Evolutionary conservation across 306 rosid species (phyloP).

Genomic region (Arachis stenosperma): DNA sequence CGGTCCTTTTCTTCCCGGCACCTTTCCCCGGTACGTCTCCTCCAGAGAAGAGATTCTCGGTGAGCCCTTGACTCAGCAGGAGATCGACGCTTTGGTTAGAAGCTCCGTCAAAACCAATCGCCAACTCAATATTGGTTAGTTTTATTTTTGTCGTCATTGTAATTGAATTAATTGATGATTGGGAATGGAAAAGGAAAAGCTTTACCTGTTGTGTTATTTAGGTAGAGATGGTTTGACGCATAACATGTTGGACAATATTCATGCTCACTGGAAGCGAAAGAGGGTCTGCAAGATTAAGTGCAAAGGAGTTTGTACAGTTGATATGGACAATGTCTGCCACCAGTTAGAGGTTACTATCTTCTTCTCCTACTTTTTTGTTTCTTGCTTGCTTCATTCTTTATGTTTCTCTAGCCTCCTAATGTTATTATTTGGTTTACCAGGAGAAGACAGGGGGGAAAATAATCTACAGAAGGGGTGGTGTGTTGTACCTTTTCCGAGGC

Average conservation of each 20-base stretch:
- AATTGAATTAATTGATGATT: neutral
- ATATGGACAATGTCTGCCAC: conserved; percentile 77
- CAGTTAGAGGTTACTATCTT: conserved; percentile 64
- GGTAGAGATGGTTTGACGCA: conserved; percentile 99
- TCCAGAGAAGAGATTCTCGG: conserved; percentile 84
- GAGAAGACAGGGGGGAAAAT: conserved; percentile 88
- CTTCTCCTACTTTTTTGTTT: neutral
- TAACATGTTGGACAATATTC: conserved; percentile 98
- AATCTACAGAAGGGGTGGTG: conserved; percentile 69
- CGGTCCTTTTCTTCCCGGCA: conserved; percentile 78
- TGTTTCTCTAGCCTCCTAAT: conserved; percentile 6
- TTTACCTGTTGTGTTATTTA: conserved; percentile 33
- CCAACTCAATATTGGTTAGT: conserved; percentile 65
- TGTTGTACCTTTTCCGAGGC: conserved; percentile 83
- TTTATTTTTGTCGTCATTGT: no score
- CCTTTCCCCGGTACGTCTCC: conserved; percentile 63
- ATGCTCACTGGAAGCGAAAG: conserved; percentile 93
- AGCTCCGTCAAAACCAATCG: conserved; percentile 54
- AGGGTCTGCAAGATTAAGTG: conserved; percentile 94
- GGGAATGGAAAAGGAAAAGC: neutral
- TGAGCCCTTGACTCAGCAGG: conserved; percentile 71
- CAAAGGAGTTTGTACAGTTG: conserved; percentile 90
- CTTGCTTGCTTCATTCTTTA: conserved; percentile 8
- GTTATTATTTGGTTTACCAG: conserved; percentile 49
- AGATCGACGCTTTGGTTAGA: conserved; percentile 52